Conservation (phyloP, 306 rosid species). For the peach (Prunus persica) region Prunus_persica_NCBIv2 NC_034016.1:19518001-19518500, state of each 20-base stretch:
- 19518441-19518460: conserved; percentile 70
- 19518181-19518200: conserved; percentile 79
- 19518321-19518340: conserved; percentile 56
- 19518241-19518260: conserved; percentile 93
- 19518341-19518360: conserved; percentile 66
- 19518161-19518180: conserved; percentile 69
- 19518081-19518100: conserved; percentile 37
- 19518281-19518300: conserved; percentile 80
- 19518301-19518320: conserved; percentile 71
- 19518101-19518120: neutral
- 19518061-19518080: conserved; percentile 63
- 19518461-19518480: conserved; percentile 62
- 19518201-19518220: conserved; percentile 80
- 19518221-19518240: conserved; percentile 95
- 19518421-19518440: conserved; percentile 23
- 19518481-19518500: conserved; percentile 69
- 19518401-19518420: conserved; percentile 58
- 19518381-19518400: conserved; percentile 76
- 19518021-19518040: conserved; percentile 85
- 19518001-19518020: conserved; percentile 65
- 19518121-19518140: neutral
- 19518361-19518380: conserved; percentile 99
- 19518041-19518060: conserved; percentile 73
- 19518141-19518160: neutral
- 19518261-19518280: conserved; percentile 70